Evolutionary conservation across 371 early-diverging fungal species (phyloP).

Genomic region (Lichtheimia ramosa): DNA sequence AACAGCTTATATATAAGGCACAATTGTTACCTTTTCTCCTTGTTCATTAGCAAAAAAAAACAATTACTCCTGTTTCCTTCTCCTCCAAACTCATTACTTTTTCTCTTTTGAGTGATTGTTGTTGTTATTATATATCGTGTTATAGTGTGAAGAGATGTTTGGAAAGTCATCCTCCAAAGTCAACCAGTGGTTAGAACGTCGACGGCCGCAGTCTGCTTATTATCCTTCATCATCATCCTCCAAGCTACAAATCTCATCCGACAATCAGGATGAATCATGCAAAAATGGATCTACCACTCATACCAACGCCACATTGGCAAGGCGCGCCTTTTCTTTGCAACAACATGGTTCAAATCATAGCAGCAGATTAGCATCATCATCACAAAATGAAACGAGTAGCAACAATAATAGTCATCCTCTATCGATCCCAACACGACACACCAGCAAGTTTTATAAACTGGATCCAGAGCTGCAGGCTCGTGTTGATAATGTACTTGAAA

Average conservation of each 20-base stretch:
- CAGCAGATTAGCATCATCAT: neutral
- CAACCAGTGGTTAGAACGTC: slow-evolving; percentile 7
- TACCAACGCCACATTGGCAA: neutral
- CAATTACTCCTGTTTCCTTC: too few relatives aligned
- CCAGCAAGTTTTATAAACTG: slow-evolving; percentile 8
- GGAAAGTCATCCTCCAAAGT: neutral
- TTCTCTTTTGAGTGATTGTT: too few relatives aligned
- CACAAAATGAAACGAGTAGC: too few relatives aligned
- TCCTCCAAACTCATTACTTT: too few relatives aligned
- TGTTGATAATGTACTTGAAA: slow-evolving; percentile 8
- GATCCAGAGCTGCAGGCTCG: slow-evolving; percentile 9
- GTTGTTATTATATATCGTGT: too few relatives aligned
- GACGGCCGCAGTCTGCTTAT: slow-evolving; percentile 5
- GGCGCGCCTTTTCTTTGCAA: neutral
- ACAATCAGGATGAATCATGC: neutral
- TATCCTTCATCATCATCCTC: neutral
- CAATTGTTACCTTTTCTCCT: too few relatives aligned
- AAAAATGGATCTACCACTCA: neutral
- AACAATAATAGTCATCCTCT: neutral
- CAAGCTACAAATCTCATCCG: neutral
- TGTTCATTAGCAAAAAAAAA: too few relatives aligned
- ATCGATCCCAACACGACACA: slow-evolving; percentile 5
- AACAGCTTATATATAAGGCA: too few relatives aligned
- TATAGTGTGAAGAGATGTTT: neutral
- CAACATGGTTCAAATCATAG: neutral